Evolutionary conservation across 768 basidiomycete species (phyloP), one percentile per base, ranked within the genome.

Genomic region (Boletus subparvulus): DNA sequence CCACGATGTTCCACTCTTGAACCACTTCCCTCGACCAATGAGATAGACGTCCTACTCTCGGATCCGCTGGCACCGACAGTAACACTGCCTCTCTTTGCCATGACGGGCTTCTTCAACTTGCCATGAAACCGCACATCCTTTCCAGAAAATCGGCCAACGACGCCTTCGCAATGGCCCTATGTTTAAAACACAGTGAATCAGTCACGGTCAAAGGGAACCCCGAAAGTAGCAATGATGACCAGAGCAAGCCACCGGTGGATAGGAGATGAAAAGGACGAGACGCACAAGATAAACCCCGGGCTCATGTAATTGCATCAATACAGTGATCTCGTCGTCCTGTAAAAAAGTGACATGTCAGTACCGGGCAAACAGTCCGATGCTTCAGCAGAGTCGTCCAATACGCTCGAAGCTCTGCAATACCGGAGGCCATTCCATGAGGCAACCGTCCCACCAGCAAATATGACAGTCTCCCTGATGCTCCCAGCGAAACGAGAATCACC

Each of bases 101-200:
- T 86, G 60, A 94, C 75, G 0, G 90, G 88, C 52, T 83, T 85
- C 77, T 94, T 94, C 58, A 94, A 80, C 61, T 84, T 88, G 3
- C 80, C 77, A 56, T 84, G 84, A 65, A 93, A 90, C 8, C 74
- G 80, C 11, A 94, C 92, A 55, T 86, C 75, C 21, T 70, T 60
- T 0, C 80, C 84, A 17, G 74, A 73, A 66, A 94, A 93, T 6
- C 83, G 79, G 11, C 92, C 92, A 3, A 94, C 88, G 50, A 94
- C 88, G 50, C 87, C 92, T 73, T 94, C 92, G 65, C 92, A 94
- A 61, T 86, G 89, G 5, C 92, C 92, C 90, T 92, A 14, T 9
- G 21, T 13, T 5, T 11, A 30, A 21, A 30, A 30, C 6, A 35
- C 4, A 32, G 32, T n/a, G 11, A 28, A 40, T 62, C 26, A 59